Percentiles rank a stretch among this genome's conserved stretches.
Conservation (phyloP, 1,284 basidiomycete species). For the Pseudozyma hubeiensis region DNA sequence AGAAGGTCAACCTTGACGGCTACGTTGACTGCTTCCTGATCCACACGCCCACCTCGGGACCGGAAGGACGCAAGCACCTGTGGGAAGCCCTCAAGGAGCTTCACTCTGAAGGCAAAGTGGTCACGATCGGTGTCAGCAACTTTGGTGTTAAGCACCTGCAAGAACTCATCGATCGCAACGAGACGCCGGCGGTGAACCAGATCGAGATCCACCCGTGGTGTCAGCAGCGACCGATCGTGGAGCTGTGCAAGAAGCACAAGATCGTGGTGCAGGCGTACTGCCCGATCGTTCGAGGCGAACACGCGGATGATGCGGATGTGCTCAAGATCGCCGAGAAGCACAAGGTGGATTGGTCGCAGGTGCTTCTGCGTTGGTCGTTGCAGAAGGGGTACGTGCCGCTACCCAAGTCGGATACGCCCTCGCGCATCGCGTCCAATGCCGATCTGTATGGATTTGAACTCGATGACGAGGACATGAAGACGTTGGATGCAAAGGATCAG, state of each 20-base stretch:
- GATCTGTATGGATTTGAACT: constrained; percentile 47
- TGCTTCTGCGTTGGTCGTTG: constrained; percentile 42
- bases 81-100: constrained; percentile 47
- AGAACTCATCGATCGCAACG: constrained; percentile 28
- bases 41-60: constrained; percentile 47
- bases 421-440: constrained; percentile 49
- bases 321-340: constrained; percentile 41
- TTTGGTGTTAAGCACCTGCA: constrained; percentile 45
- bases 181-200: constrained; percentile 41
- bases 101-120: constrained; percentile 38
- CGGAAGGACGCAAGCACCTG: constrained; percentile 38
- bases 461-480: constrained; percentile 40
- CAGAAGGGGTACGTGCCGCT: constrained; percentile 51
- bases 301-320: constrained; percentile 32
- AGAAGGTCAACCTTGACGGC: constrained; percentile 37
- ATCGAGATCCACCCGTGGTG: constrained; percentile 53
- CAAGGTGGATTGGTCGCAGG: constrained; percentile 45
- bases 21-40: constrained; percentile 53
- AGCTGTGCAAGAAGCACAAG: constrained; percentile 39
- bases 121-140: constrained; percentile 46
- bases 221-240: constrained; percentile 44
- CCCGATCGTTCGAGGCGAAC: constrained; percentile 42
- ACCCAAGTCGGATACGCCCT: constrained; percentile 53
- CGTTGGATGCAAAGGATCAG: constrained; percentile 40
- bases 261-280: constrained; percentile 51